phyloP scores from a whole-genome alignment of 2,329 filamentous ascomycete genomes.

The Penicillium sp. region DNA sequence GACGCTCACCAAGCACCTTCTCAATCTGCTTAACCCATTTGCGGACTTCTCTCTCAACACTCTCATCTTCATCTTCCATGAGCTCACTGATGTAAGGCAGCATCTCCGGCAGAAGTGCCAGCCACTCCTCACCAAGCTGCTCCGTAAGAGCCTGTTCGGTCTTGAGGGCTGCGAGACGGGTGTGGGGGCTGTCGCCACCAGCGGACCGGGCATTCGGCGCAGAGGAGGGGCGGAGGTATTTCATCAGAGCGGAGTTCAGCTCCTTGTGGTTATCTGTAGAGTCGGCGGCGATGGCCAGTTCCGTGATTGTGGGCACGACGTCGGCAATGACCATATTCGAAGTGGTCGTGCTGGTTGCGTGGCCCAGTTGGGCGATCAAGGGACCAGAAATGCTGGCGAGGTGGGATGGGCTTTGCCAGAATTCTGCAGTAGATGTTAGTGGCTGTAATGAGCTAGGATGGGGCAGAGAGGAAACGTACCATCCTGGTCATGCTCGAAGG shows the following conservation, averaged over 20 bases:
- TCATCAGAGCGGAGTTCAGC: constrained; percentile 74
- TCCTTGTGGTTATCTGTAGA: constrained; percentile 88
- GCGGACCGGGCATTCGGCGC: constrained; percentile 26
- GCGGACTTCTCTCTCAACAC: constrained; percentile 83
- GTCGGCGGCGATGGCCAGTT: constrained; percentile 75
- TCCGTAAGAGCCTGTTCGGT: constrained; percentile 78
- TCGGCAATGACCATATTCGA: constrained; percentile 51
- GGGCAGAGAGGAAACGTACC: constrained; percentile 40
- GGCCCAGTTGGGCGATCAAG: constrained; percentile 65
- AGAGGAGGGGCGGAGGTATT: constrained; percentile 64
- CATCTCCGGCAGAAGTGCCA: constrained; percentile 89
- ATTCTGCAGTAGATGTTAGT: constrained; percentile 50
- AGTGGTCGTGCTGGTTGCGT: constrained; percentile 37
- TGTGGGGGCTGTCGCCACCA: constrained; percentile 59
- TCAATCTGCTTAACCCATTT: constrained; percentile 91
- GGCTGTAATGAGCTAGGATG: not conserved
- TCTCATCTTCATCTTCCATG: constrained; percentile 94
- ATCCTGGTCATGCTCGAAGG: constrained; percentile 86
- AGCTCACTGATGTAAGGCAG: constrained; percentile 92
- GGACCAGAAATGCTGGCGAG: constrained; percentile 70
- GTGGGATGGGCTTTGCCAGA: constrained; percentile 90
- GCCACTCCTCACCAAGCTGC: constrained; percentile 86
- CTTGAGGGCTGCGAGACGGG: constrained; percentile 77
- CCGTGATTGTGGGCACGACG: constrained; percentile 72
- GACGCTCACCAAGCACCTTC: constrained; percentile 79